A percentile compares a stretch with the other conserved stretches of the same genome.
phyloP scores from a whole-genome alignment of 73 alveolate genomes.

The Tetrahymena malaccensis region DNA sequence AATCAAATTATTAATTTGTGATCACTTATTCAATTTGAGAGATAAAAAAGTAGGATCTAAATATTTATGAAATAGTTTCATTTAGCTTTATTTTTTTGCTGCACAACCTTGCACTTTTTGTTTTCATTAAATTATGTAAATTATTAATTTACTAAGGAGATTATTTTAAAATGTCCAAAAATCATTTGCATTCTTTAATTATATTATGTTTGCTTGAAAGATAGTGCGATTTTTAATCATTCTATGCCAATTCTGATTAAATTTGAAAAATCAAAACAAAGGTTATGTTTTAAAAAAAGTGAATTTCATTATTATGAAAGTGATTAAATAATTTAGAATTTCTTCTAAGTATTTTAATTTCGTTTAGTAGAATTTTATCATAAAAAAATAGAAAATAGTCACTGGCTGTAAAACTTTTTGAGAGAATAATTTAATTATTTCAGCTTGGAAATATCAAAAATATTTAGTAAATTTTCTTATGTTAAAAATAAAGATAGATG shows the following conservation, averaged over 20 bases:
- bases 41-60: background rate
- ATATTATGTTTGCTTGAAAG: background rate
- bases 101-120: background rate
- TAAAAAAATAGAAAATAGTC: no score
- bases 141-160: background rate
- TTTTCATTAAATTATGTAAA: background rate
- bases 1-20: background rate
- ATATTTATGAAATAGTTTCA: background rate
- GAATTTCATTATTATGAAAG: background rate
- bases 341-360: background rate
- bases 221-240: background rate
- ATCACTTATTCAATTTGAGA: background rate
- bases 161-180: no score
- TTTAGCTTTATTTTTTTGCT: no score
- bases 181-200: no score
- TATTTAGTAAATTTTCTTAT: no score
- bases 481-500: no score
- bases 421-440: background rate
- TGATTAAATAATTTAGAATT: no score
- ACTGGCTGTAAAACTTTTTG: background rate
- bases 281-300: background rate
- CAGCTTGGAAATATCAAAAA: background rate
- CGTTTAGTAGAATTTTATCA: background rate
- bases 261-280: background rate
- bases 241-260: background rate